phyloP scores from a whole-genome alignment of 345 rosid species.

The Rhodomyrtus tomentosa region DNA sequence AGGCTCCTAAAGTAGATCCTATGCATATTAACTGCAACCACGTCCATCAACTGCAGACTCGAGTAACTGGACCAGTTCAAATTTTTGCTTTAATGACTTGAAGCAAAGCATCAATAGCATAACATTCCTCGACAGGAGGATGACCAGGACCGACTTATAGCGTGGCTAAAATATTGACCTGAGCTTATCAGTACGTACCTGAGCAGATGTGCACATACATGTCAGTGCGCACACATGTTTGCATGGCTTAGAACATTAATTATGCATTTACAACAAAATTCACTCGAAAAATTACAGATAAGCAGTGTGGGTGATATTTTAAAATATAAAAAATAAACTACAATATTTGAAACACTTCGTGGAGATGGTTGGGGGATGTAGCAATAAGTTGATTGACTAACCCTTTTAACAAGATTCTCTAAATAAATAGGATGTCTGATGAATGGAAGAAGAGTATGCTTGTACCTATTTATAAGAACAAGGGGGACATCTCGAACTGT shows the following conservation, averaged over 20 bases:
- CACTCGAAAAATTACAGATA: background rate
- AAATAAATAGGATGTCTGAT: no score
- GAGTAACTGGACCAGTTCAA: background rate
- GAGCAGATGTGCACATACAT: background rate
- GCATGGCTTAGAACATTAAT: background rate
- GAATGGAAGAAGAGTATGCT: no score
- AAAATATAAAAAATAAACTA: background rate
- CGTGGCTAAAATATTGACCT: background rate
- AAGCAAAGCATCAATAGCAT: background rate
- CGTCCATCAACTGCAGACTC: background rate
- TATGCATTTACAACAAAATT: background rate
- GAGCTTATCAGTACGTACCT: background rate
- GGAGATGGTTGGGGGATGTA: no score
- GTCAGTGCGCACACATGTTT: background rate
- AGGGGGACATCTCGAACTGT: no score
- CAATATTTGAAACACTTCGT: background rate
- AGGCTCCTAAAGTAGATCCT: background rate
- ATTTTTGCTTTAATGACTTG: background rate
- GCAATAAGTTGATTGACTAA: no score
- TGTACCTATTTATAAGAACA: no score
- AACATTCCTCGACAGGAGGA: background rate
- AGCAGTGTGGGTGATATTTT: background rate
- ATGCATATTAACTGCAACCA: background rate
- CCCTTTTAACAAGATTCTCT: no score
- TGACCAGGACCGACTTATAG: background rate